A percentile compares a stretch with the other conserved stretches of the same genome.
phyloP scores from a whole-genome alignment of 495 filamentous ascomycete genomes.

The Immersiella caudata region DNA sequence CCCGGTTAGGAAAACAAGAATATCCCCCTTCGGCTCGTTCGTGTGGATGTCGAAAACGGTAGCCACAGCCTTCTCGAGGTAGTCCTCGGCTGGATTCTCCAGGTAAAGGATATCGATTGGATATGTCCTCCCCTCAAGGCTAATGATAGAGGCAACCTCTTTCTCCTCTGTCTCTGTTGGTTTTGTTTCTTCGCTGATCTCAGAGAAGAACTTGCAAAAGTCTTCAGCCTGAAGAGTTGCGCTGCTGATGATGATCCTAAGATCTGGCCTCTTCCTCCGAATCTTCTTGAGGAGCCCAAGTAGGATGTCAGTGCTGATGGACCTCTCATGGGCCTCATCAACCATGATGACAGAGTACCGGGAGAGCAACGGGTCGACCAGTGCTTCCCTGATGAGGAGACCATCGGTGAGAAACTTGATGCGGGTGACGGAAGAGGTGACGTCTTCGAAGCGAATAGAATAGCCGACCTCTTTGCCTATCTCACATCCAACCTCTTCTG shows the following conservation, averaged over 20 bases:
- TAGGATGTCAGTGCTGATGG: constrained; percentile 90
- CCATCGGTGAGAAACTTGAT: constrained; percentile 99
- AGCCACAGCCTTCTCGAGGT: constrained; percentile 82
- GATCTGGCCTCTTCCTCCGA: constrained; percentile 73
- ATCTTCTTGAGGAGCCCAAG: constrained; percentile 97
- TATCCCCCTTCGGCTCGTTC: constrained; percentile 86
- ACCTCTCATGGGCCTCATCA: constrained; percentile 96
- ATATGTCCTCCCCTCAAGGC: constrained; percentile 87
- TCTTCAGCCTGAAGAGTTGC: constrained; percentile 92
- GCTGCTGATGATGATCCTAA: constrained; percentile 90
- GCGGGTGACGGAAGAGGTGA: constrained; percentile 81
- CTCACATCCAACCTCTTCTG: constrained; percentile 89
- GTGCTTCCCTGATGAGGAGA: constrained; percentile 86
- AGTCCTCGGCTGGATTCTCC: constrained; percentile 80
- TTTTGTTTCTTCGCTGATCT: constrained; percentile 47
- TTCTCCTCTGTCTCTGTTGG: constrained; percentile 43
- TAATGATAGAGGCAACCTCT: constrained; percentile 73
- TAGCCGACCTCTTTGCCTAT: constrained; percentile 95
- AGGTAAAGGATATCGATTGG: constrained; percentile 89
- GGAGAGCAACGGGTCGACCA: constrained; percentile 89
- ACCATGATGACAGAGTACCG: constrained; percentile 98
- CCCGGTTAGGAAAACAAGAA: constrained; percentile 90
- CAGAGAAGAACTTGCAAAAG: constrained; percentile 80
- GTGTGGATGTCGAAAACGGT: constrained; percentile 92
- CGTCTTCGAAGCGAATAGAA: constrained; percentile 94